Base-by-base conservation (phyloP, 345 rosid genomes). In the Arabis alpina region DNA sequence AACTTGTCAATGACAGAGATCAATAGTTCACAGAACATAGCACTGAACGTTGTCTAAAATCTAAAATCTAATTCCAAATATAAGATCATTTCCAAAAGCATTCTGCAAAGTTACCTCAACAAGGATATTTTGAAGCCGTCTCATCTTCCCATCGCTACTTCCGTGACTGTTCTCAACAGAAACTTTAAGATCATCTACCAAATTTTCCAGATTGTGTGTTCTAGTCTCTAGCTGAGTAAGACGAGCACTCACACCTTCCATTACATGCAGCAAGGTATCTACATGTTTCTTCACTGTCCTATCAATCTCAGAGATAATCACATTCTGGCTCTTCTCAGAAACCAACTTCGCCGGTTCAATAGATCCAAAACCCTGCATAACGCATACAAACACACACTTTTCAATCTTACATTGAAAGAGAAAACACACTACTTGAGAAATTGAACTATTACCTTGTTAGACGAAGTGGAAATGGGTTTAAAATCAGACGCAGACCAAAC, bases 221-320 rank as follows among this genome's bases (percentile, higher is more conserved):
- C 86, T 84, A 63, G 80, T 84, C 76, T 91, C 97, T 78, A 91
- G 75, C 75, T 82, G 97, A 3, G 87, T 84, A 10, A 91, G 76
- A 9, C 91, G 85, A 5, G 88, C 86, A 76, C 83, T 80, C 23
- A 91, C 80, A 68, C 82, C 84, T 63, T 89, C 96, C 70, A 91
- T 59, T 8, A 69, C 82, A 71, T 76, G 86, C 44, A 87, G 54
- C 86, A 87, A 70, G 71, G 74, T 78, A 72, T 91, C 93, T 13
- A 80, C 58, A 75, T 88, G 82, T 62, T 81, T 91, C 86, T 86
- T 91, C 83, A 89, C 79, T 8, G 84, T 77, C 55, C 30, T 80
- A 79, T 91, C 97, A 68, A 91, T 82, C 82, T 83, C 91, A 40
- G 84, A 79, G 13, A 88, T 40, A 36, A 84, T 37, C 3, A 53